Percentiles rank a stretch among this genome's conserved stretches.
Conservation (phyloP, 352 stramenopile genomes). For the Phytopythium ostracodes region DNA sequence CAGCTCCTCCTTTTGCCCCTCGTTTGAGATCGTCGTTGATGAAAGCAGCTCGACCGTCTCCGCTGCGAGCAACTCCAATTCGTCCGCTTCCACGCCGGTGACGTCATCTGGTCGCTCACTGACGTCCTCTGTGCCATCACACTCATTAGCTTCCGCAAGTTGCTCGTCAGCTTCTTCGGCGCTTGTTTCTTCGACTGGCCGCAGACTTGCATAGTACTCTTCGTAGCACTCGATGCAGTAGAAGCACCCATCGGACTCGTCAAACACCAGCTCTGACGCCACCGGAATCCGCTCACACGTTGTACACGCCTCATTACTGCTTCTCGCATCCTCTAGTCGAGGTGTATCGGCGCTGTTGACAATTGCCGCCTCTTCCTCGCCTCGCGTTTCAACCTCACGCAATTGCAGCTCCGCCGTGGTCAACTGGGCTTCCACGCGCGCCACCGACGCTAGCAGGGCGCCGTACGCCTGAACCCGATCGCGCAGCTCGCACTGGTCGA, state of each 20-base stretch:
- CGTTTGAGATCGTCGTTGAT: neutral
- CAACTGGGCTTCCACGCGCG: slow-evolving; percentile 13
- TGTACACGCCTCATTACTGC: slow-evolving; percentile 22
- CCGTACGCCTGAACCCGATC: slow-evolving; percentile 19
- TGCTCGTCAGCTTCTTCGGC: slow-evolving; percentile 2
- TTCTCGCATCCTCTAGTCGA: neutral
- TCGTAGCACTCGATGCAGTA: slow-evolving; percentile 73
- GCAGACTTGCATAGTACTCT: slow-evolving; percentile 48
- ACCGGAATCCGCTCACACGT: slow-evolving; percentile 32
- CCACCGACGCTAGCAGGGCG: slow-evolving; percentile 24
- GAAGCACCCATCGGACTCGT: slow-evolving; percentile 55
- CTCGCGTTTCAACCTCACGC: slow-evolving; percentile 9
- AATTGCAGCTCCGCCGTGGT: slow-evolving; percentile 12
- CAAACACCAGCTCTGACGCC: slow-evolving; percentile 33
- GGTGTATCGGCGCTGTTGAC: no score
- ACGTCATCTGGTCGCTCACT: neutral
- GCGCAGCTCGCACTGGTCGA: slow-evolving; percentile 32
- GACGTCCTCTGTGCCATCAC: neutral
- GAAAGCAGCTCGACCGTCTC: neutral
- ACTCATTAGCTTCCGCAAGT: no score
- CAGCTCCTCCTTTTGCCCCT: neutral
- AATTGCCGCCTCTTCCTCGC: neutral
- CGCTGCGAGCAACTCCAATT: neutral
- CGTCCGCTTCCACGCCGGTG: neutral
- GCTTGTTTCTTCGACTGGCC: neutral